Percentiles rank a stretch among this genome's conserved stretches.
Conservation (phyloP, 148 eudicot genomes). For the Diospyros lotus region DNA sequence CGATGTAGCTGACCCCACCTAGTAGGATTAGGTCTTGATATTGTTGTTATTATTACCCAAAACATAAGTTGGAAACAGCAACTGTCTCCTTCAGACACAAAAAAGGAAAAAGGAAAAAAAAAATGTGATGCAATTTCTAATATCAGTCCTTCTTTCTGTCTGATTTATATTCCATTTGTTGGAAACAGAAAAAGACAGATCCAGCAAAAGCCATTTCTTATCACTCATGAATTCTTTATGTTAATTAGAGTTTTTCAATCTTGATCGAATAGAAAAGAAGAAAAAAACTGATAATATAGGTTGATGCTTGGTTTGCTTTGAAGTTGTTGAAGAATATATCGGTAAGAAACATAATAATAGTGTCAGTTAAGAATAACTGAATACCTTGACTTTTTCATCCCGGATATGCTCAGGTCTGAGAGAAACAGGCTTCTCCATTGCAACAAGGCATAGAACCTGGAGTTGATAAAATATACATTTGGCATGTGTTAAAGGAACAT, state of each 20-base stretch:
- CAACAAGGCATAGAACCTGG: constrained; percentile 94
- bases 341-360: neutral
- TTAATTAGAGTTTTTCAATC: neutral
- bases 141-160: neutral
- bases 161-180: neutral
- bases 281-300: neutral
- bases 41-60: too few relatives aligned
- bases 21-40: too few relatives aligned
- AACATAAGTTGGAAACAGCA: too few relatives aligned
- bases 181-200: neutral
- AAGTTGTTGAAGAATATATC: neutral
- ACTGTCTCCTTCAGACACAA: too few relatives aligned
- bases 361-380: constrained; percentile 10
- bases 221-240: neutral
- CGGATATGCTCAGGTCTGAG: constrained; percentile 90
- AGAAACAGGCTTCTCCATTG: constrained; percentile 96
- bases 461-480: neutral
- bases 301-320: neutral
- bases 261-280: neutral
- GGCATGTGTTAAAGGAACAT: neutral
- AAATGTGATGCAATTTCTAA: too few relatives aligned
- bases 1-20: too few relatives aligned
- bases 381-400: constrained; percentile 97
- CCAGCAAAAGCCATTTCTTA: neutral
- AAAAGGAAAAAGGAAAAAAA: too few relatives aligned